These are phyloP conservation scores for Neopestalotiopsis rosae DNA, from an alignment of 2,329 filamentous ascomycete genomes.

Conservation along the genomic window DNA sequence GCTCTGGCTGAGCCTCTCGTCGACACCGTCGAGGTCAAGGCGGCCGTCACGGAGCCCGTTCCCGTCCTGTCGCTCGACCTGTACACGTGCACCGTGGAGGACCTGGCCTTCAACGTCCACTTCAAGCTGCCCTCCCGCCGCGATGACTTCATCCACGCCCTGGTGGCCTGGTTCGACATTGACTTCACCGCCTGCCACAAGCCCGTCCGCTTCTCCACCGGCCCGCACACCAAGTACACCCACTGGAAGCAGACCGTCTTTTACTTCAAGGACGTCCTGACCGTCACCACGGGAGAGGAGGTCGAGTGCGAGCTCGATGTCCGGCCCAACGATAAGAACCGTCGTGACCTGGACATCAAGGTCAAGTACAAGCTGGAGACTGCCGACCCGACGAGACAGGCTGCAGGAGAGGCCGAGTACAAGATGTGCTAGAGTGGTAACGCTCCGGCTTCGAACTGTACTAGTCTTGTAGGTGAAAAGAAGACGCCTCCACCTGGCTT, in stretches of 20 bases:
- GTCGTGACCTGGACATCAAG: constrained; percentile 90
- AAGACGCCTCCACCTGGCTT: not conserved
- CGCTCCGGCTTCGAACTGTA: too few species aligned
- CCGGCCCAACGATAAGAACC: constrained; percentile 92
- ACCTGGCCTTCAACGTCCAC: constrained; percentile 82
- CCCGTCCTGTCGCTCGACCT: constrained; percentile 88
- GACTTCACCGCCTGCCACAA: constrained; percentile 99
- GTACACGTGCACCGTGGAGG: constrained; percentile 83
- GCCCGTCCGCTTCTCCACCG: constrained; percentile 94
- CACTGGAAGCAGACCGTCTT: constrained; percentile 99
- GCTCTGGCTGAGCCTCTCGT: constrained; percentile 95
- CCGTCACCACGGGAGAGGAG: constrained; percentile 85
- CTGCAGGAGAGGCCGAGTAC: constrained; percentile 77
- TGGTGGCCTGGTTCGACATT: constrained; percentile 99
- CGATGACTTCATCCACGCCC: constrained; percentile 93
- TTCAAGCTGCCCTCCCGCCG: constrained; percentile 81
- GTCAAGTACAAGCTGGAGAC: constrained; percentile 84
- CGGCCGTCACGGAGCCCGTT: constrained; percentile 90
- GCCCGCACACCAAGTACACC: constrained; percentile 97
- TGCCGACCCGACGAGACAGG: constrained; percentile 71
- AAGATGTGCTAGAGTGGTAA: constrained; percentile 68
- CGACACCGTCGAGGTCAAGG: constrained; percentile 97
- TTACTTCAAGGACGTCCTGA: constrained; percentile 92
- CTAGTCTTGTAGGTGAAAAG: not conserved
- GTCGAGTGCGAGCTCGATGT: constrained; percentile 77